Percentiles rank a stretch among this genome's conserved stretches.
Evolutionary conservation across 2,329 filamentous ascomycete genomes (phyloP).

Genomic region (Magnaporthiopsis incrustans): DNA sequence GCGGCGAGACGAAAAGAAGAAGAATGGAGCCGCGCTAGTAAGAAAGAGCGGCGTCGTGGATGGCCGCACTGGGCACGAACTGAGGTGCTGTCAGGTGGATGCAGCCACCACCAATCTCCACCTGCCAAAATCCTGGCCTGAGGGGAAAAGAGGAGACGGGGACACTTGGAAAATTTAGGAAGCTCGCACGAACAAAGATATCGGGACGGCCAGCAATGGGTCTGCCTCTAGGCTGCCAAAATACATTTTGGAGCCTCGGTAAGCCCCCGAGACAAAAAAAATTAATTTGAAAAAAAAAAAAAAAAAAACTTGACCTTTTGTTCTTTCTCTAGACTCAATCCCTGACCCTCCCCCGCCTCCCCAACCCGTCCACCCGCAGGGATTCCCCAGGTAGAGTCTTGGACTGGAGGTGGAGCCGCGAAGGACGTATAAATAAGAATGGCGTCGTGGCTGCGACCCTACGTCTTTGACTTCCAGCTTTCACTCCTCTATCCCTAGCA

Average conservation of each 20-base stretch:
- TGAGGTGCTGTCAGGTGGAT: no score
- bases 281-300: no score
- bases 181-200: not conserved
- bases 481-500: not conserved
- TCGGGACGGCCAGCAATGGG: not conserved
- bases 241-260: not conserved
- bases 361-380: not conserved
- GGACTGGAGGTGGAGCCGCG: not conserved
- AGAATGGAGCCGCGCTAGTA: no score
- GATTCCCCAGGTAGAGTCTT: not conserved
- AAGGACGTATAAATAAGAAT: not conserved
- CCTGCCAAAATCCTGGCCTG: not conserved
- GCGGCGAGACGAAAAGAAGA: no score
- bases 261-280: no score
- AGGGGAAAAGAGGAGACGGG: not conserved
- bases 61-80: no score
- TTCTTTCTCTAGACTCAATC: not conserved
- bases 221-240: not conserved
- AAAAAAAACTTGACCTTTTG: not conserved
- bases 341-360: not conserved
- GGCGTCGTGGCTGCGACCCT: not conserved
- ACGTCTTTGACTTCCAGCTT: not conserved
- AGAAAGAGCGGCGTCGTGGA: no score
- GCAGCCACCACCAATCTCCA: not conserved
- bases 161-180: not conserved